Evolutionary conservation across 768 basidiomycete species (phyloP), one percentile per base, ranked within the genome.

Genomic region (Hysterangium stoloniferum): DNA sequence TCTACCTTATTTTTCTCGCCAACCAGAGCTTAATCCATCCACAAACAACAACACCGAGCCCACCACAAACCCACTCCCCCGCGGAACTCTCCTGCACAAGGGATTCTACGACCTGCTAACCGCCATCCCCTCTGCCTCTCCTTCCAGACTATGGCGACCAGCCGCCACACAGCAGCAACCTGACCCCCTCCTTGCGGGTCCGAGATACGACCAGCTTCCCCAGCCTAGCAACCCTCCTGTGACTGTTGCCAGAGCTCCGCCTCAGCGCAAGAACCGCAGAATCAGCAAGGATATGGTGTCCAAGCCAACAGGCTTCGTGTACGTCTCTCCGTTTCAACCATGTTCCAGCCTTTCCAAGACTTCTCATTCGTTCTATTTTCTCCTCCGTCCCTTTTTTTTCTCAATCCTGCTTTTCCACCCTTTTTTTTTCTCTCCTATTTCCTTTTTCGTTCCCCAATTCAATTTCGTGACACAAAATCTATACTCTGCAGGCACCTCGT

Each of bases 241-340:
- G 24, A 59, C 61, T 47, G 63, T 62, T 45, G 64, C 71, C 24
- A 54, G 66, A 9, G 48, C 38, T 4, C 17, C 59, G 8, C 65
- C 65, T 35, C 62, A 57, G 36, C 75, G 74, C 62, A 84, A 80
- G 67, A 74, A 72, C 34, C 77, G 78, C 57, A 71, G 79, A 57
- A 79, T 92, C 60, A 86, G 78, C 69, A 92, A 92, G 65, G 87
- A 90, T 59, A 91, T 91, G 85, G 83, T 94, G 4, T 88, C 87
- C 13, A 77, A 70, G 51, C 91, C 91, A 4, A 86, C 75, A 19
- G 83, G 80, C 57, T 92, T 92, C 64, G 74, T 87, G 89, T 94
- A 73, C 66, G 87, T 79, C 44, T 57, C 52, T 44, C 48, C 33
- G n/a, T n/a, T n/a, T n/a, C n/a, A n/a, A n/a, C n/a, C 20, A 24